Conservation (phyloP, 2,329 filamentous ascomycete species). For the Botrytis sinoallii region DNA sequence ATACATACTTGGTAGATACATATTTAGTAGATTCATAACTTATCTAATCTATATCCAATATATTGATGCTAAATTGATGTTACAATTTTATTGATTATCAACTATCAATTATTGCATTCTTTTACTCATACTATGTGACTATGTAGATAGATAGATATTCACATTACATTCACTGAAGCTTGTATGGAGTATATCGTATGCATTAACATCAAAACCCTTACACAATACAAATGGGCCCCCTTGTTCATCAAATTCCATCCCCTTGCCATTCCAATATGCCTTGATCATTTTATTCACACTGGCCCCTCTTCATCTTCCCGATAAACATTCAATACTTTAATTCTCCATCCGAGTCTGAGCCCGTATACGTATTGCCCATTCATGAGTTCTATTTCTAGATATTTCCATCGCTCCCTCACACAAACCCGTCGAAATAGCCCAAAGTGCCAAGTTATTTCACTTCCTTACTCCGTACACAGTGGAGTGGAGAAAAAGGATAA, state of each 20-base stretch:
- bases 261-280: not conserved
- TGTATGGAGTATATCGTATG: not conserved
- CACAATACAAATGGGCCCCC: not conserved
- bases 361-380: not conserved
- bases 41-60: not conserved
- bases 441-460: not conserved
- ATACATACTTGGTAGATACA: too few relatives aligned
- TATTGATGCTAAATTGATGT: not conserved
- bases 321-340: not conserved
- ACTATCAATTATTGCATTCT: slow-evolving; percentile 6
- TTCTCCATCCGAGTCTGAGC: not conserved
- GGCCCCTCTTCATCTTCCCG: not conserved
- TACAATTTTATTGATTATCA: not conserved
- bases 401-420: not conserved
- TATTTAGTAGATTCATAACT: too few relatives aligned
- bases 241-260: not conserved
- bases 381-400: not conserved
- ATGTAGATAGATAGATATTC: not conserved
- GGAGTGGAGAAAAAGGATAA: not conserved
- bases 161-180: not conserved
- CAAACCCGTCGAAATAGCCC: not conserved
- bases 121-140: not conserved
- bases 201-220: not conserved
- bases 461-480: not conserved
- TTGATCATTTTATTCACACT: not conserved